Conservation (phyloP, 2,329 filamentous ascomycete species). For the Tolypocladium tundrense region DNA sequence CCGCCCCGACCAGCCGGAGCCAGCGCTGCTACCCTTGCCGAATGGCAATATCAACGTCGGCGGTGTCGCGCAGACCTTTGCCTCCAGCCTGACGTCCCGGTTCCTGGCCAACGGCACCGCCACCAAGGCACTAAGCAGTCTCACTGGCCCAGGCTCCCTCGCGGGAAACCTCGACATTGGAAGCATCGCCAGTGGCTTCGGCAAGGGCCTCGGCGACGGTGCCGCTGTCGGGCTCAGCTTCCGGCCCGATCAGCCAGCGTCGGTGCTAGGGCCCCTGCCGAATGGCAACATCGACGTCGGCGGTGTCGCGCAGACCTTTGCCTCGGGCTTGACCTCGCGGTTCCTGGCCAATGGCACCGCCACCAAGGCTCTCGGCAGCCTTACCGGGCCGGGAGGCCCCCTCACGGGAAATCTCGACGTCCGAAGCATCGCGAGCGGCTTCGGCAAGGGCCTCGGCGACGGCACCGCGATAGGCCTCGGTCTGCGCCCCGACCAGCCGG, state of each 20-base stretch:
- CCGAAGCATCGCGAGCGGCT: not conserved
- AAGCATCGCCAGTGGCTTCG: not conserved
- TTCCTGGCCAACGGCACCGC: not conserved
- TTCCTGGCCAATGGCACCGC: not conserved
- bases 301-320: conserved; percentile 4
- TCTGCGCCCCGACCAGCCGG: not conserved
- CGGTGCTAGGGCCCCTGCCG: not conserved
- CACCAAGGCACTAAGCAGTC: not conserved
- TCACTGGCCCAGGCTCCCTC: not conserved
- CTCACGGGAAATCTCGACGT: not conserved
- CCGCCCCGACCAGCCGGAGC: not conserved
- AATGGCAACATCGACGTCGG: not conserved
- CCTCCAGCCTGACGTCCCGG: not conserved
- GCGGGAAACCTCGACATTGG: not conserved
- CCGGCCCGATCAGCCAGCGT: not conserved
- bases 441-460: conserved; percentile 2
- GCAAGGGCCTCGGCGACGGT: conserved; percentile 6
- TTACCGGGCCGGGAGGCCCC: not conserved
- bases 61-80: conserved; percentile 4
- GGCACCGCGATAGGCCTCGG: conserved; percentile 2
- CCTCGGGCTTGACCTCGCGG: not conserved
- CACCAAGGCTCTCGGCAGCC: not conserved
- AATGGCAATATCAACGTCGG: not conserved
- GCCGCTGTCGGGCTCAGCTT: not conserved
- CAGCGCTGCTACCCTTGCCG: not conserved